Evolutionary conservation across 208 protist genomes (phyloP).

Genomic region (Wallacemonas rigidus): DNA sequence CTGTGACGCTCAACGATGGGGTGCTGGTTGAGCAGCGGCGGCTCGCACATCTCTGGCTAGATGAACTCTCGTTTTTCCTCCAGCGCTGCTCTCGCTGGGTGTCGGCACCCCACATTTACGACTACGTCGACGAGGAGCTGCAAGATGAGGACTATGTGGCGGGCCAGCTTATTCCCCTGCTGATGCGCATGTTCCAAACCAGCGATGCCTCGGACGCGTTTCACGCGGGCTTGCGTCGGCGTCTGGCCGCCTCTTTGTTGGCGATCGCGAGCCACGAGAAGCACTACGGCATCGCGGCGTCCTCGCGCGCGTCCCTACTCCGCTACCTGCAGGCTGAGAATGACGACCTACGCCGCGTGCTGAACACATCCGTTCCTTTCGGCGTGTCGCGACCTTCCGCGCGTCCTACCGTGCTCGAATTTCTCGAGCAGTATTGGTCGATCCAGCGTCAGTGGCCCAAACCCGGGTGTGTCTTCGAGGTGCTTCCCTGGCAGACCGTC

Average conservation of each 20-base stretch:
- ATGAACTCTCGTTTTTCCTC: conserved; percentile 91
- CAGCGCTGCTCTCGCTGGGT: conserved; percentile 70
- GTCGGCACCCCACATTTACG: conserved; percentile 79
- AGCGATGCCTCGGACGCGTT: conserved; percentile 38
- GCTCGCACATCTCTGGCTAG: conserved; percentile 77
- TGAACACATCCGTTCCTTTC: not conserved
- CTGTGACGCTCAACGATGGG: conserved; percentile 77
- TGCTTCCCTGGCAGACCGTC: conserved; percentile 30
- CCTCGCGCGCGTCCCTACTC: conserved; percentile 49
- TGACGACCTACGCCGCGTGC: conserved; percentile 17
- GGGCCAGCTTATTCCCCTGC: conserved; percentile 65
- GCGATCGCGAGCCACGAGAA: conserved; percentile 60
- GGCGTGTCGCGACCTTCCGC: not conserved
- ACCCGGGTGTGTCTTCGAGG: conserved; percentile 68
- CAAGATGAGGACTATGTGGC: conserved; percentile 76
- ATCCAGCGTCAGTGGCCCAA: conserved; percentile 78
- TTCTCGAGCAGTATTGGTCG: conserved; percentile 61
- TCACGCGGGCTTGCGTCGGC: conserved; percentile 50
- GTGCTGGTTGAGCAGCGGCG: conserved; percentile 88
- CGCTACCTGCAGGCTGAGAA: conserved; percentile 36
- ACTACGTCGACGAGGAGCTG: conserved; percentile 79
- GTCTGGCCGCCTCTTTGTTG: conserved; percentile 54
- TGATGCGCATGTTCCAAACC: conserved; percentile 61
- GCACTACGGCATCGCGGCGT: conserved; percentile 60
- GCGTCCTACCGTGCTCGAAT: conserved; percentile 39